These are phyloP conservation scores for Pythium volutum DNA, from an alignment of 352 stramenopile genomes.

Conservation along the genomic window DNA sequence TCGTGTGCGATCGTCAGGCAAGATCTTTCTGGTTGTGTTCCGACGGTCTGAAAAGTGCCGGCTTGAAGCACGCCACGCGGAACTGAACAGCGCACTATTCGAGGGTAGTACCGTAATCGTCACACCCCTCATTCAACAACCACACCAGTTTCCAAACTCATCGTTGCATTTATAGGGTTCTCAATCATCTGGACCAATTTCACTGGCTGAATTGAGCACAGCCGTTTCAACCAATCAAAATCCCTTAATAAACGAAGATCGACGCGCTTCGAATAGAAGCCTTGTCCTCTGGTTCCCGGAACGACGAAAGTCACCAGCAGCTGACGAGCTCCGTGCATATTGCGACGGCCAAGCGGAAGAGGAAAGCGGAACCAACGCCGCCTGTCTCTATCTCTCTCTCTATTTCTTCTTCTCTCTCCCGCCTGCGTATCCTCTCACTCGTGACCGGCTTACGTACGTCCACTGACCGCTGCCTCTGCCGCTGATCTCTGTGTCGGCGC, in stretches of 20 bases:
- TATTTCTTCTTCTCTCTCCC: not conserved
- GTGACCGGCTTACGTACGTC: not conserved
- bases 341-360: not conserved
- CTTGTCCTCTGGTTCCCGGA: constrained; percentile 2
- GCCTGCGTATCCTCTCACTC: no score
- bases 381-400: not conserved
- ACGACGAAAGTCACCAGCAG: not conserved
- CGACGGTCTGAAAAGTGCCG: constrained; percentile 1
- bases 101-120: not conserved
- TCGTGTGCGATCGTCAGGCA: not conserved
- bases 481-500: not conserved
- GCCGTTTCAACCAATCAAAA: constrained; percentile 8
- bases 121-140: not conserved
- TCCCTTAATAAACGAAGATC: constrained; percentile 2
- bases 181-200: not conserved
- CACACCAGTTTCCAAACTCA: not conserved
- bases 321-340: not conserved
- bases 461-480: not conserved
- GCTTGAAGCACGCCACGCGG: constrained; percentile 9
- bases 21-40: not conserved
- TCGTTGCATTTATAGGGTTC: not conserved
- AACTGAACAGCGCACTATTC: not conserved
- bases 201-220: not conserved
- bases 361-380: not conserved
- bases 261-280: constrained; percentile 19